These are phyloP conservation scores for Pythium aquatile DNA, from an alignment of 352 stramenopile species.

Conservation along the genomic window DNA sequence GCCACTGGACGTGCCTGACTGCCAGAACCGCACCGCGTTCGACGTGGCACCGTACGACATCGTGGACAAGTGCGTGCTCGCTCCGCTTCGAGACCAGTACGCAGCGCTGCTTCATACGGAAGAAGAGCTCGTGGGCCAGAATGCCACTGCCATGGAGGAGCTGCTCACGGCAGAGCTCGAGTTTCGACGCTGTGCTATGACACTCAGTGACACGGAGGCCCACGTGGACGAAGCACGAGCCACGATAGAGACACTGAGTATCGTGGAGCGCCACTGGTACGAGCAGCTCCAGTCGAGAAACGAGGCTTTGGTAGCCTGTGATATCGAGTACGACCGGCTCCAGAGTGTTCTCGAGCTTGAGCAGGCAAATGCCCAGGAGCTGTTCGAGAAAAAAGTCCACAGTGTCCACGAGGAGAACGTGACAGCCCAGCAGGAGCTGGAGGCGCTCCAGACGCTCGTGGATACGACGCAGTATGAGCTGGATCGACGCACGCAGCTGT, in stretches of 20 bases:
- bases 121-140: slow-evolving; percentile 19
- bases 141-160: slow-evolving; percentile 16
- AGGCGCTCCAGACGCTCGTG: neutral
- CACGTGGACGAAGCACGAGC: slow-evolving; percentile 27
- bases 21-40: slow-evolving; percentile 41
- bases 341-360: neutral
- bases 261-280: slow-evolving; percentile 32
- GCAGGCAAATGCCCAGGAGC: slow-evolving; percentile 1
- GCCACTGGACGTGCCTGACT: slow-evolving; percentile 47
- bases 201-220: slow-evolving; percentile 40
- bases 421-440: neutral
- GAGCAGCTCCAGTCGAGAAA: slow-evolving; percentile 15
- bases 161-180: slow-evolving; percentile 22
- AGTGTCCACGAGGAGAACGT: neutral
- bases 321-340: slow-evolving; percentile 2
- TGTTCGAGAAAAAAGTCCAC: slow-evolving; percentile 14
- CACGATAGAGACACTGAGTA: slow-evolving; percentile 19
- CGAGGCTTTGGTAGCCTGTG: slow-evolving; percentile 19
- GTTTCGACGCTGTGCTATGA: slow-evolving; percentile 34
- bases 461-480: slow-evolving; percentile 11
- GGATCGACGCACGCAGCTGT: slow-evolving; percentile 1
- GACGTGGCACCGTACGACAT: slow-evolving; percentile 48
- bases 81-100: slow-evolving; percentile 28
- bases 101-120: slow-evolving; percentile 13
- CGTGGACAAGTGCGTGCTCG: slow-evolving; percentile 41